Conservation (phyloP, 106 monocot genomes). For the Dioscorea zingiberensis region DNA sequence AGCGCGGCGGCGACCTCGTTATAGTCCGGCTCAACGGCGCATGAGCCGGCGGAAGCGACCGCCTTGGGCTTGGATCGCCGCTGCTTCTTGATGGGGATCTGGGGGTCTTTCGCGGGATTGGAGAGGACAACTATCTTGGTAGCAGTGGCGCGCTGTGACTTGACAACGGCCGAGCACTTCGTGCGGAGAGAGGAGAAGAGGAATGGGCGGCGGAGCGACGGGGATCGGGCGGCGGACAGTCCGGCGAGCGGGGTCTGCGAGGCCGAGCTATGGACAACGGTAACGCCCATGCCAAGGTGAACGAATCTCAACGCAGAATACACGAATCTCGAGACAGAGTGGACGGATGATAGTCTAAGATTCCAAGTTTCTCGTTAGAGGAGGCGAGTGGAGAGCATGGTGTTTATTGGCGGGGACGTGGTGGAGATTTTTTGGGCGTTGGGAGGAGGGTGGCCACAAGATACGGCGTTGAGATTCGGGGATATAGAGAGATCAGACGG, state of each 20-base stretch:
- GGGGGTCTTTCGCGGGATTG: conserved; percentile 11
- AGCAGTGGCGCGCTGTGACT: conserved; percentile 15
- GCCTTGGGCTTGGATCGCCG: conserved; percentile 3
- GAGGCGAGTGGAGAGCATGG: too few species aligned
- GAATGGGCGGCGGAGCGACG: conserved; percentile 9
- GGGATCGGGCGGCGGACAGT: conserved; percentile 9
- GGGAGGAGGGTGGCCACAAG: too few species aligned
- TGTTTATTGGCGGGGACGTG: too few species aligned
- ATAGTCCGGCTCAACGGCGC: conserved; percentile 48
- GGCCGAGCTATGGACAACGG: conserved; percentile 38
- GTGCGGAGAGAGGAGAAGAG: conserved; percentile 22
- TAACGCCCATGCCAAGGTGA: conserved; percentile 44
- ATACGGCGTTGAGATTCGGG: conserved; percentile 8
- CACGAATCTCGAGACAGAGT: too few species aligned
- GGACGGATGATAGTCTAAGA: too few species aligned
- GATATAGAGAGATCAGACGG: conserved; percentile 16
- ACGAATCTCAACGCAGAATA: background rate
- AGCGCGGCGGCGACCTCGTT: conserved; percentile 72
- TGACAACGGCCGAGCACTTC: conserved; percentile 16
- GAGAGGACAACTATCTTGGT: background rate
- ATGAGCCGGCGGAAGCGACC: background rate
- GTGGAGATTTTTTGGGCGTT: too few species aligned
- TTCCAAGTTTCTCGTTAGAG: too few species aligned
- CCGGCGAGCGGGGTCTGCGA: conserved; percentile 31
- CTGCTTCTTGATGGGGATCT: conserved; percentile 9